Conservation (phyloP, 73 alveolate genomes). For the Paramecium caudatum region DNA sequence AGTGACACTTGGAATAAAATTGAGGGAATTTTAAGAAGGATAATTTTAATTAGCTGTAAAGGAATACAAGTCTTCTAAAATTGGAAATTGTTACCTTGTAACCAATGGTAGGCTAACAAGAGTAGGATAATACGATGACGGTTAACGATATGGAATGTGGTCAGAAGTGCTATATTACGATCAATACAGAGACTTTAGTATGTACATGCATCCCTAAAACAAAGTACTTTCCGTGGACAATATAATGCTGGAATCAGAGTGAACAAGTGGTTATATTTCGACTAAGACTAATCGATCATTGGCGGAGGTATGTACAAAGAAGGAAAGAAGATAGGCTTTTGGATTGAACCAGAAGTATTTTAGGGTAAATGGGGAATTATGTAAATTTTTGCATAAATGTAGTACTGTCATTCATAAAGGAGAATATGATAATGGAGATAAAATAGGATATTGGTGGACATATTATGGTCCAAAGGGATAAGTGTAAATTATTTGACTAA, state of each 20-base stretch:
- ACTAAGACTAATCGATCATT: slow-evolving; percentile 5
- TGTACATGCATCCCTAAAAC: not conserved
- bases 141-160: slow-evolving; percentile 32
- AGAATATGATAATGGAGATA: slow-evolving; percentile 27
- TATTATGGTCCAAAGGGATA: not conserved
- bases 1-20: slow-evolving; percentile 19
- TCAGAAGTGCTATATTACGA: slow-evolving; percentile 12
- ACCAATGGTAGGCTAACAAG: slow-evolving; percentile 5
- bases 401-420: slow-evolving; percentile 18
- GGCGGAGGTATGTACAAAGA: slow-evolving; percentile 10
- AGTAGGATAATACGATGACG: slow-evolving; percentile 9
- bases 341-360: slow-evolving; percentile 49
- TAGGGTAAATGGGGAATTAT: slow-evolving; percentile 25
- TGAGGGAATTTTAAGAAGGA: slow-evolving; percentile 31
- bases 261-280: not conserved
- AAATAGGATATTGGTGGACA: not conserved
- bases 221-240: slow-evolving; percentile 31
- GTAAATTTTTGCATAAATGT: not conserved
- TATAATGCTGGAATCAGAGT: not conserved
- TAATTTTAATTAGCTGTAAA: slow-evolving; percentile 5
- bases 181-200: slow-evolving; percentile 13
- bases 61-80: slow-evolving; percentile 13
- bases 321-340: not conserved
- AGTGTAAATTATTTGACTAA: slow-evolving; percentile 19
- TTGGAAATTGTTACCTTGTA: not conserved